A percentile compares a stretch with the other conserved stretches of the same genome.
Evolutionary conservation across 2,329 filamentous ascomycete genomes (phyloP).

Genomic region (Botryotinia narcissicola): DNA sequence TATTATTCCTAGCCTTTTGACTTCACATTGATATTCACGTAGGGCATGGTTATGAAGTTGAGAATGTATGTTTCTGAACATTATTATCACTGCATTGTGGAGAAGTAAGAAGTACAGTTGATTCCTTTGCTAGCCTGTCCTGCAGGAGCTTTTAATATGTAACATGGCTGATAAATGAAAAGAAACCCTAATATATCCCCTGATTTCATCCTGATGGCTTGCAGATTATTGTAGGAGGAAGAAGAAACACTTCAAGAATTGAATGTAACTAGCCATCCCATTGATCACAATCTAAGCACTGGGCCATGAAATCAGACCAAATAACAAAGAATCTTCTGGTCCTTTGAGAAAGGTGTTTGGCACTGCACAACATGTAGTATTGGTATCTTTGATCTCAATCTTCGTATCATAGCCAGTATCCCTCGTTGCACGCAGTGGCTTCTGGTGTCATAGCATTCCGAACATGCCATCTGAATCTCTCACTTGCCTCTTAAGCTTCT

Average conservation of each 20-base stretch:
- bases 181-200: background rate
- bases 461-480: background rate
- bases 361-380: background rate
- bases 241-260: background rate
- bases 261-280: background rate
- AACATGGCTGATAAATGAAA: background rate
- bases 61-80: background rate
- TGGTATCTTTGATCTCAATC: background rate
- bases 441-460: background rate
- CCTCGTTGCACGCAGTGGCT: background rate
- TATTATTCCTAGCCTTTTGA: background rate
- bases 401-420: background rate
- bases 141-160: background rate
- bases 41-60: background rate
- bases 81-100: background rate
- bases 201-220: background rate
- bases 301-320: background rate
- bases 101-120: background rate
- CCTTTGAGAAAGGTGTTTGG: background rate
- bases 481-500: background rate
- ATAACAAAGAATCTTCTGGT: background rate
- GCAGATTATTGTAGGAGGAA: background rate
- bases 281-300: background rate
- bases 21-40: fast-evolving
- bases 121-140: background rate